A percentile compares a stretch with the other conserved stretches of the same genome.
These are phyloP conservation scores for Aristolochia fimbriata DNA, from an alignment of 164 flowering plant genomes.

Conservation along the genomic window DNA sequence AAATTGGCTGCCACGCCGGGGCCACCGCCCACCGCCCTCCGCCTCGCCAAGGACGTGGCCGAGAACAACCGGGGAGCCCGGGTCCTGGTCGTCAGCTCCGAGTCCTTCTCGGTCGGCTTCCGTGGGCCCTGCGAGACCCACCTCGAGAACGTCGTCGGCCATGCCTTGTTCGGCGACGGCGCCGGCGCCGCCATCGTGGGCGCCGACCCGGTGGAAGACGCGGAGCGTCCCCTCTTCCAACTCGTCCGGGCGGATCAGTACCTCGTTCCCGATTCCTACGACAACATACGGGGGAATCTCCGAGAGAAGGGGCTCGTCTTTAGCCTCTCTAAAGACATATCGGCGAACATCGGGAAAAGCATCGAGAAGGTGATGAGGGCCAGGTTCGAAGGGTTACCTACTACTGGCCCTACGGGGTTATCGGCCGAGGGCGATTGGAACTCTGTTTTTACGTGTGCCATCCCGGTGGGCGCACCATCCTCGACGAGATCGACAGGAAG, in stretches of 20 bases:
- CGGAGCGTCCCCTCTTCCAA: neutral
- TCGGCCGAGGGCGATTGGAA: neutral
- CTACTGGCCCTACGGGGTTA: no score
- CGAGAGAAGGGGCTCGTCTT: slow-evolving; percentile 1
- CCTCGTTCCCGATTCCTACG: neutral
- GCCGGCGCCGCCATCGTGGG: neutral
- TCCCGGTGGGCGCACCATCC: no score
- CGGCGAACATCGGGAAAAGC: neutral
- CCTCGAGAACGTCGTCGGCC: slow-evolving; percentile 2
- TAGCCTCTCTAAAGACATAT: neutral
- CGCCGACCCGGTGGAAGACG: neutral
- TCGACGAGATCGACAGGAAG: no score
- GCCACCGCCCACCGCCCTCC: slow-evolving; percentile 6
- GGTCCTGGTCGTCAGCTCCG: slow-evolving; percentile 3
- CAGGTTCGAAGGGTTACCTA: no score
- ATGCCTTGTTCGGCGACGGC: slow-evolving; percentile 2
- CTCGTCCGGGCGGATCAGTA: neutral
- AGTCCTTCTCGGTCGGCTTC: neutral
- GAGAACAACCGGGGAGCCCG: slow-evolving; percentile 7
- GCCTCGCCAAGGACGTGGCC: slow-evolving; percentile 5
- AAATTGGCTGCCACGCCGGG: neutral
- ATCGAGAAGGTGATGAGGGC: neutral
- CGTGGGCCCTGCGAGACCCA: slow-evolving; percentile 6
- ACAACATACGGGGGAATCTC: neutral
- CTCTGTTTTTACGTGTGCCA: no score